A percentile compares a stretch with the other conserved stretches of the same genome.
Evolutionary conservation across 2,329 filamentous ascomycete genomes (phyloP).

Genomic region (Trichoderma harzianum): DNA sequence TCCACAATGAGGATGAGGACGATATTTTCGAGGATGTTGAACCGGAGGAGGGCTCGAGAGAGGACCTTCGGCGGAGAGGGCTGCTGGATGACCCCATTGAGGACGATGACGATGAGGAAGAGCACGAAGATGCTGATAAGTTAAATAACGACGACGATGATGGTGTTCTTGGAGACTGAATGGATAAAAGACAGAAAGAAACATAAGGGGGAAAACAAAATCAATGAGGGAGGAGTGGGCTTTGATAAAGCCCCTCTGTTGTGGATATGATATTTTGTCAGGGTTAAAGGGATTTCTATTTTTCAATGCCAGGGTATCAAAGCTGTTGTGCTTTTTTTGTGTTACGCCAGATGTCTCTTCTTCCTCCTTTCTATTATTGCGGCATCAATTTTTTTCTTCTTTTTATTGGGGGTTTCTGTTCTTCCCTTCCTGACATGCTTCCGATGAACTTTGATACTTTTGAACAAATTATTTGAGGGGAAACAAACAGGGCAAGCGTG

Average conservation of each 20-base stretch:
- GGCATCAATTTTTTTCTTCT: neutral
- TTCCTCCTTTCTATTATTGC: neutral
- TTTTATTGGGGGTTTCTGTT: neutral
- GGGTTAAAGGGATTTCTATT: neutral
- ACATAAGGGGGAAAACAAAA: slow-evolving; percentile 16
- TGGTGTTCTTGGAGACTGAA: slow-evolving; percentile 45
- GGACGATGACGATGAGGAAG: slow-evolving; percentile 31
- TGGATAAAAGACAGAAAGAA: slow-evolving; percentile 16
- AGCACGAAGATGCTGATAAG: slow-evolving; percentile 26
- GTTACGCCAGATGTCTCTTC: neutral
- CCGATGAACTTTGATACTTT: neutral
- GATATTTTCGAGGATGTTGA: slow-evolving; percentile 48
- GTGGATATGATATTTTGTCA: neutral
- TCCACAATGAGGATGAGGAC: slow-evolving; percentile 40
- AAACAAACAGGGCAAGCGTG: neutral
- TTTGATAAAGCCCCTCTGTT: neutral
- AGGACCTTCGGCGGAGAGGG: slow-evolving; percentile 55
- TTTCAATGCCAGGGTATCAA: slow-evolving; percentile 7
- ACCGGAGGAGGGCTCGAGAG: slow-evolving; percentile 56
- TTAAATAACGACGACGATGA: slow-evolving; percentile 41
- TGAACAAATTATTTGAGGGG: neutral
- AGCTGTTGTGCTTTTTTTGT: neutral
- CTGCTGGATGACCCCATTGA: slow-evolving; percentile 47
- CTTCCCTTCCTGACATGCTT: neutral
- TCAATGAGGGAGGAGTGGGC: neutral